Base-by-base conservation (phyloP, 2,329 filamentous ascomycete genomes). In the Aspergillus pseudoviridinutans region DNA sequence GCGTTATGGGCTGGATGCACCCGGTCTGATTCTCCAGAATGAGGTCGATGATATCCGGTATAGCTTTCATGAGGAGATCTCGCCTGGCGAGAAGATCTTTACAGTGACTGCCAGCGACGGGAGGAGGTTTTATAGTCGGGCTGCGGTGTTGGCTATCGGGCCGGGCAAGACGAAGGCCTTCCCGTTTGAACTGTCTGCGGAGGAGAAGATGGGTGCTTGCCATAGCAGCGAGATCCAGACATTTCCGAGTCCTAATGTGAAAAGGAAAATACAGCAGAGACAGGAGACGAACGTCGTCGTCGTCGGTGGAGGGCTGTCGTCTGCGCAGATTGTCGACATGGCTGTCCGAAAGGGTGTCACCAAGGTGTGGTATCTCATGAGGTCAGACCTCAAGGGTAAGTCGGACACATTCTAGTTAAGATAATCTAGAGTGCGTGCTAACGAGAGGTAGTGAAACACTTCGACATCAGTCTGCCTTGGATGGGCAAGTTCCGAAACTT, bases 401-500 rank as follows among this genome's bases (percentile, higher is more conserved):
- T 65, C 29, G 3, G 27, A 35, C 42, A n/a, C 22, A 41, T 49
- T 49, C 20, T 28, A 25, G 20, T 27, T 2, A 28, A 35, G 20
- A 10, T 5, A 47, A 44, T 24, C 8, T 8, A 35, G 22, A 22
- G 22, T 17, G 47, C 25, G 35, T 46, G n/a, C 38, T 46, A 22
- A 38, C 12, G n/a, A 44, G n/a, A 24, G 4, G 14, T 29, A 64
- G 81, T 91, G 51, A 93, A 93, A 72, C 86, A 88, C 58, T 93
- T 93, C 62, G 90, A 93, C 64, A 82, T 93, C 25, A 84, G 87
- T 56, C 79, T 93, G 1, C 81, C 84, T 50, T 94, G 90, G 90
- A 88, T 93, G 72, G 88, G 87, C 9, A 93, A 93, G 69, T 93
- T 89, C 71, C 86, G 87, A 56, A 93, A 93, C 69, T 83, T 85